Evolutionary conservation across 768 basidiomycete species (phyloP).

Genomic region (Boletellus ananas): DNA sequence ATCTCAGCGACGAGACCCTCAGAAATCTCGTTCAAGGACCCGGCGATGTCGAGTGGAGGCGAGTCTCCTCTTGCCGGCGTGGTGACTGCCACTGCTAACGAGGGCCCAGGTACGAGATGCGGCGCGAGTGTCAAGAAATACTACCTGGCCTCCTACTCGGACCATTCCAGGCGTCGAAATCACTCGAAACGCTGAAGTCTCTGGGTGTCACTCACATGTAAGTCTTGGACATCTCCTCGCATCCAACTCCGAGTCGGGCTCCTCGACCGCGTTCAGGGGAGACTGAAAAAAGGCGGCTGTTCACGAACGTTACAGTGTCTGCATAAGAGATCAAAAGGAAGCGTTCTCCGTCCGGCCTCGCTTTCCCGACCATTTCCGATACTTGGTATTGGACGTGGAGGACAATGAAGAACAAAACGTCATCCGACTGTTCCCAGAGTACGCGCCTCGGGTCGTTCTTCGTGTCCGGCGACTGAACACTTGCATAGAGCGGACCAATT

Average conservation of each 20-base stretch:
- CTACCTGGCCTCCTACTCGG: conserved; percentile 78
- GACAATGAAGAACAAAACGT: conserved; percentile 95
- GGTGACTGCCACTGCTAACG: conserved; percentile 11
- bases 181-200: conserved; percentile 58
- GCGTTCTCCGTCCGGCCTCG: conserved; percentile 86
- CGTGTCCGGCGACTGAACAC: neutral
- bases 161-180: conserved; percentile 86
- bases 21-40: conserved; percentile 72
- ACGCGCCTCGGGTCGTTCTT: conserved; percentile 20
- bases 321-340: conserved; percentile 86
- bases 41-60: conserved; percentile 83
- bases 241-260: neutral
- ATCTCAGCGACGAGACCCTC: conserved; percentile 38
- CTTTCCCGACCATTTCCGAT: conserved; percentile 74
- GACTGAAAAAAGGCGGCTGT: neutral
- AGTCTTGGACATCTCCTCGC: conserved; percentile 6
- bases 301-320: conserved; percentile 50
- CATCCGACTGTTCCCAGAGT: conserved; percentile 87
- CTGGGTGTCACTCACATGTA: conserved; percentile 85
- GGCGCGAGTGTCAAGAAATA: conserved; percentile 92
- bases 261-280: neutral
- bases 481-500: conserved; percentile 64
- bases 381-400: conserved; percentile 80
- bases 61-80: conserved; percentile 17
- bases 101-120: conserved; percentile 79